These are phyloP conservation scores for Lepidium aucheri DNA, from an alignment of 345 rosid species.

Conservation along the genomic window DNA sequence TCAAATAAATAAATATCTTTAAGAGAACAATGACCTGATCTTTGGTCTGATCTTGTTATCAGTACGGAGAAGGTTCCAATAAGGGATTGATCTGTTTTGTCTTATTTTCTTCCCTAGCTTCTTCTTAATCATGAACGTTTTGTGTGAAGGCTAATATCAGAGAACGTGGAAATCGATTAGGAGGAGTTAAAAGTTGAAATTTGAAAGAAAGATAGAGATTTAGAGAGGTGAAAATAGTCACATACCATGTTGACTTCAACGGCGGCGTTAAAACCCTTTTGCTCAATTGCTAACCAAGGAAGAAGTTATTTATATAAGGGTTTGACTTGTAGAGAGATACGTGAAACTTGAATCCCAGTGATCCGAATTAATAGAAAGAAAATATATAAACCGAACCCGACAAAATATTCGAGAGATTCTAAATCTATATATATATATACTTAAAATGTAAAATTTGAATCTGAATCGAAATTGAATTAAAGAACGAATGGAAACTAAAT, in stretches of 20 bases:
- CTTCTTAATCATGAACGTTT: slow-evolving; percentile 63
- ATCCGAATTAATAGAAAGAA: too few relatives aligned
- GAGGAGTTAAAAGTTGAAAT: too few relatives aligned
- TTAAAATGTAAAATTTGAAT: too few relatives aligned
- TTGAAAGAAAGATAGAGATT: background rate
- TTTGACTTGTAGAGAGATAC: too few relatives aligned
- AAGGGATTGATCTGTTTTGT: slow-evolving; percentile 60
- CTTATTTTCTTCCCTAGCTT: slow-evolving; percentile 68
- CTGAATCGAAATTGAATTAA: too few relatives aligned
- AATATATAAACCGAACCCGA: too few relatives aligned
- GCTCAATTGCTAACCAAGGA: too few relatives aligned
- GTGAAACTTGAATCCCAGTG: too few relatives aligned
- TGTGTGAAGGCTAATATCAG: slow-evolving; percentile 73
- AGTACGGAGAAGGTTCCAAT: slow-evolving; percentile 60
- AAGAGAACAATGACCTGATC: slow-evolving; percentile 32
- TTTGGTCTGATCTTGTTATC: slow-evolving; percentile 53
- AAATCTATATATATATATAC: too few relatives aligned
- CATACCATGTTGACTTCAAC: slow-evolving; percentile 3
- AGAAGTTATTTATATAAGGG: background rate
- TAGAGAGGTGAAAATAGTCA: background rate
- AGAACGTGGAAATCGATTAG: background rate
- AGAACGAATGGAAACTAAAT: too few relatives aligned
- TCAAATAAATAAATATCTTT: background rate
- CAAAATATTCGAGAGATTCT: too few relatives aligned
- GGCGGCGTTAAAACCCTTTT: slow-evolving; percentile 8